A percentile compares a stretch with the other conserved stretches of the same genome.
phyloP scores from a whole-genome alignment of 306 rosid genomes.

The Glycine latifolia region DNA sequence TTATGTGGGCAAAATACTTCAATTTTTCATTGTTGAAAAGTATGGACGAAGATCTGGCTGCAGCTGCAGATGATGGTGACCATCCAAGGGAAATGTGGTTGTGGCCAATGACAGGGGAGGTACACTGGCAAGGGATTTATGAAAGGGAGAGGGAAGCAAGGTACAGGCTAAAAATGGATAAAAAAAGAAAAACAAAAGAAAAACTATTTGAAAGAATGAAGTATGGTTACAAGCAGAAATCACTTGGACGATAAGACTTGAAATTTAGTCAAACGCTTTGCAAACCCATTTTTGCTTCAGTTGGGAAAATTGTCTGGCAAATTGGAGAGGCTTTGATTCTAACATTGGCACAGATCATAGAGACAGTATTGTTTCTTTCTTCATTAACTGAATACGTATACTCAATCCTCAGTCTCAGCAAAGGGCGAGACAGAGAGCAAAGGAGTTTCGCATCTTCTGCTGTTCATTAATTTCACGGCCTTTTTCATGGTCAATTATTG shows the following conservation, averaged over 20 bases:
- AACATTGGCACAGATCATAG: slow-evolving; percentile 44
- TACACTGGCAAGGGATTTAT: slow-evolving; percentile 93
- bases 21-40: slow-evolving; percentile 71
- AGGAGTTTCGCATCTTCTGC: slow-evolving; percentile 50
- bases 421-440: slow-evolving; percentile 48
- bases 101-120: slow-evolving; percentile 96
- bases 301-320: slow-evolving; percentile 38
- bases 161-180: slow-evolving; percentile 94
- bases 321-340: slow-evolving; percentile 54
- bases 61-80: slow-evolving; percentile 92
- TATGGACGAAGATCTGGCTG: slow-evolving; percentile 96
- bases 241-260: slow-evolving; percentile 74
- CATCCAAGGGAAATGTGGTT: slow-evolving; percentile 73
- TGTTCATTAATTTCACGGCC: slow-evolving; percentile 52
- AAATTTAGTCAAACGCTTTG: slow-evolving; percentile 29
- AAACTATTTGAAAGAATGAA: slow-evolving; percentile 77
- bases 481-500: slow-evolving; percentile 53
- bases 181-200: slow-evolving; percentile 85
- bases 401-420: slow-evolving; percentile 47
- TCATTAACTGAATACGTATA: slow-evolving; percentile 55
- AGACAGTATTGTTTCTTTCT: slow-evolving; percentile 46
- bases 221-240: slow-evolving; percentile 83
- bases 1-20: slow-evolving; percentile 89
- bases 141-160: slow-evolving; percentile 95
- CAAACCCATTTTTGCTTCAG: slow-evolving; percentile 48